Evolutionary conservation across 805 yeast genomes (phyloP).

Genomic region (Myxozyma mucilagina): DNA sequence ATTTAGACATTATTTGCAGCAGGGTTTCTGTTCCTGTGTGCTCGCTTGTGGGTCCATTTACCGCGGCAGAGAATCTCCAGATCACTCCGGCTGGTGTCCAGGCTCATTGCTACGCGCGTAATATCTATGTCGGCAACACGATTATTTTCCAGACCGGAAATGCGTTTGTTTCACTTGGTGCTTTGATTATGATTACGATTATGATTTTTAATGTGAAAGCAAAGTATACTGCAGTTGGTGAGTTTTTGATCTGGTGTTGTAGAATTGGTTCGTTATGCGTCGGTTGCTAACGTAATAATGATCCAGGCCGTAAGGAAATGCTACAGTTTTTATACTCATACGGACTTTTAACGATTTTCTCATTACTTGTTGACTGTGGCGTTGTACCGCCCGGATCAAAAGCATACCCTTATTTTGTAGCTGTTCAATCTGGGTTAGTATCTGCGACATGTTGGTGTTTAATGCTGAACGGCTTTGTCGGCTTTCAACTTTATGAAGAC

Average conservation of each 20-base stretch:
- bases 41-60: conserved; percentile 62
- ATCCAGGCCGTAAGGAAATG: conserved; percentile 73
- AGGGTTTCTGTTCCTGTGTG: conserved; percentile 78
- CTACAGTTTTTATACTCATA: conserved; percentile 65
- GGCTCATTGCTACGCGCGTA: conserved; percentile 79
- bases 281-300: not conserved
- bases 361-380: conserved; percentile 86
- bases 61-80: conserved; percentile 34
- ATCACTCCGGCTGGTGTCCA: conserved; percentile 56
- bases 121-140: conserved; percentile 87
- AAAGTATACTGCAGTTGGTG: conserved; percentile 87
- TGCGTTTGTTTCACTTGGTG: conserved; percentile 79
- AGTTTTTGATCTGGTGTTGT: not conserved
- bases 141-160: conserved; percentile 86
- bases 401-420: conserved; percentile 78
- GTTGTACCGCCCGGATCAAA: conserved; percentile 82
- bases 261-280: not conserved
- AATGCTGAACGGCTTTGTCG: conserved; percentile 71
- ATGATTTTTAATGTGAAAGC: conserved; percentile 75
- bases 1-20: conserved; percentile 61
- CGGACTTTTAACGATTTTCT: conserved; percentile 58
- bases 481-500: conserved; percentile 93
- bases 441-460: conserved; percentile 71
- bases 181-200: conserved; percentile 62
- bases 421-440: conserved; percentile 72